Conservation (phyloP, 768 basidiomycete species). For the Phaffia australis region DNA sequence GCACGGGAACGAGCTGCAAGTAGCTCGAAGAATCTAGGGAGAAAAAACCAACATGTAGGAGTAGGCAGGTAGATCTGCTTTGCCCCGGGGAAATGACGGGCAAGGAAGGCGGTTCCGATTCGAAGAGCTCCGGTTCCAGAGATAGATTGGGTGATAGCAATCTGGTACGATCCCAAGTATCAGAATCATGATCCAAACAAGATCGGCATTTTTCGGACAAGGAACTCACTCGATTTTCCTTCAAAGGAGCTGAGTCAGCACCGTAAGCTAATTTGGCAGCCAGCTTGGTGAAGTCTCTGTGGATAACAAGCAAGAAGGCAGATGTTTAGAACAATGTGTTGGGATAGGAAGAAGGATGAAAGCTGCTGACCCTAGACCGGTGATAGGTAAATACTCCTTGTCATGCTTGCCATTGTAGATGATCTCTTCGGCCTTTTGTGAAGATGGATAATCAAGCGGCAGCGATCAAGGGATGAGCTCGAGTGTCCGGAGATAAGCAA, state of each 20-base stretch:
- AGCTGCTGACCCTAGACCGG: conserved; percentile 50
- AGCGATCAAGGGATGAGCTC: conserved; percentile 12
- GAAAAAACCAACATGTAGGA: conserved; percentile 29
- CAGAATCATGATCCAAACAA: background rate
- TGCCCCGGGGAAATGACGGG: conserved; percentile 60
- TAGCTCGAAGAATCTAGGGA: background rate
- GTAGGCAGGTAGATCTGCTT: conserved; percentile 32
- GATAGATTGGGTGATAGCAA: conserved; percentile 83
- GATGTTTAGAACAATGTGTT: background rate
- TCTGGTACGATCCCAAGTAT: conserved; percentile 40
- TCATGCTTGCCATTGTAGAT: conserved; percentile 56
- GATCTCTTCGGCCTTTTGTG: conserved; percentile 59
- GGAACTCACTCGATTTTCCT: conserved; percentile 49
- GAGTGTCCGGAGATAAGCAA: conserved; percentile 1
- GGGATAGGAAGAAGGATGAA: background rate
- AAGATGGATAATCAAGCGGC: background rate
- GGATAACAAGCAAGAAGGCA: background rate
- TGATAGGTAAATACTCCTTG: conserved; percentile 96
- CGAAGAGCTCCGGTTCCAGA: conserved; percentile 96
- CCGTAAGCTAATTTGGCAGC: conserved; percentile 89
- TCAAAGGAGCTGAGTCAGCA: conserved; percentile 59
- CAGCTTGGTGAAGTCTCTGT: conserved; percentile 63
- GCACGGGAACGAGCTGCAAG: background rate
- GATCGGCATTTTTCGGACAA: background rate
- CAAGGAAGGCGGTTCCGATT: conserved; percentile 85